A percentile compares a stretch with the other conserved stretches of the same genome.
Conservation (phyloP, 2,329 filamentous ascomycete species). For the Calonectria ilicicola region DNA sequence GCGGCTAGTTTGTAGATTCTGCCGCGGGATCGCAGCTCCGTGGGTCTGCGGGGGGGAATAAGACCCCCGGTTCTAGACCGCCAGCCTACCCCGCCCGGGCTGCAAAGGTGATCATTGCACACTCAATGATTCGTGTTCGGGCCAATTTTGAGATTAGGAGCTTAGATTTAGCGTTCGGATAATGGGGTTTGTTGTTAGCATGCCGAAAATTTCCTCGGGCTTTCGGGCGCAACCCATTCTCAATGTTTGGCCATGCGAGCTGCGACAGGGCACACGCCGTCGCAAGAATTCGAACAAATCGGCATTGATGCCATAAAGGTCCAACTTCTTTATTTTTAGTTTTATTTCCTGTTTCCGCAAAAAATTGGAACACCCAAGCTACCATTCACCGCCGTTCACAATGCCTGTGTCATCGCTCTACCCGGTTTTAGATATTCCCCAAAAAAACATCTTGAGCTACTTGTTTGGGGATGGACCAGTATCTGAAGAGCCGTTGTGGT, state of each 20-base stretch:
- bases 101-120: neutral
- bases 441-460: conserved; percentile 57
- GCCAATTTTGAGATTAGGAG: neutral
- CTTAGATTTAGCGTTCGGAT: neutral
- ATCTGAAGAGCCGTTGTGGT: conserved; percentile 64
- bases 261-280: neutral
- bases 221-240: conserved; percentile 13
- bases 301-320: neutral
- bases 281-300: neutral
- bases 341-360: neutral
- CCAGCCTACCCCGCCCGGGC: conserved; percentile 19
- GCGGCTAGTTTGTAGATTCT: conserved; percentile 1
- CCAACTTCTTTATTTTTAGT: neutral
- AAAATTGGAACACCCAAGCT: too few species aligned
- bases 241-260: neutral
- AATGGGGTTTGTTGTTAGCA: neutral
- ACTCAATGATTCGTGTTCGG: neutral
- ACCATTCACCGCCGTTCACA: conserved; percentile 2
- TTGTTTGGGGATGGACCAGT: conserved; percentile 46
- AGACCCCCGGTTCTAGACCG: neutral
- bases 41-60: conserved; percentile 16
- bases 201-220: conserved; percentile 19
- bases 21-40: conserved; percentile 13
- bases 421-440: conserved; percentile 55
- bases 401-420: conserved; percentile 60